These are phyloP conservation scores for Nitzschia sp. DNA, from an alignment of 108 stramenopile species.

Conservation along the genomic window DNA sequence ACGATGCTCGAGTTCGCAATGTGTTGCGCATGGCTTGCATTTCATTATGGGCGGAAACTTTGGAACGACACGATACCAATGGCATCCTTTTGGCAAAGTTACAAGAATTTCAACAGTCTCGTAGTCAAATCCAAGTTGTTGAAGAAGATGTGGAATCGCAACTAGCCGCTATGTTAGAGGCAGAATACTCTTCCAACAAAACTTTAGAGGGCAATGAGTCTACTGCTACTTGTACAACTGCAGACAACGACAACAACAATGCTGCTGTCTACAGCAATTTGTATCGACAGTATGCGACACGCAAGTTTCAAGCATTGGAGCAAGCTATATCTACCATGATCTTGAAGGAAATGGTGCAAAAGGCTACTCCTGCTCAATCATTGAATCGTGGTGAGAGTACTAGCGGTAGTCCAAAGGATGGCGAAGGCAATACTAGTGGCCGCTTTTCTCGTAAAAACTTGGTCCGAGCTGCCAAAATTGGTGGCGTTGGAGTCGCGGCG, in stretches of 20 bases:
- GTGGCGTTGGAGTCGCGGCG: conserved; percentile 56
- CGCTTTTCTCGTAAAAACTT: conserved; percentile 37
- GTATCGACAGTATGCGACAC: conserved; percentile 14
- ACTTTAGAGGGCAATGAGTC: not conserved
- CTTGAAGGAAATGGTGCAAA: not conserved
- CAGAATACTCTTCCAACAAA: not conserved
- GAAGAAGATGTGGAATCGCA: not conserved
- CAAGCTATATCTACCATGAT: conserved; percentile 25
- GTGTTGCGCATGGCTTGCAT: conserved; percentile 57
- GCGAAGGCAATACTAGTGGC: not conserved
- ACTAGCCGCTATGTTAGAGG: not conserved
- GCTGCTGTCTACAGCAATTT: not conserved
- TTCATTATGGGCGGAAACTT: conserved; percentile 31
- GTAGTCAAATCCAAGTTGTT: not conserved
- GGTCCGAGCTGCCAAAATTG: conserved; percentile 50
- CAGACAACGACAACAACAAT: not conserved
- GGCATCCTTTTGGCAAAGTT: not conserved
- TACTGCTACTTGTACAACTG: not conserved
- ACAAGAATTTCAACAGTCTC: not conserved
- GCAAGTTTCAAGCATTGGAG: conserved; percentile 29
- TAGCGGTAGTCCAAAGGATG: conserved; percentile 3
- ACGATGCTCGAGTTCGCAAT: conserved; percentile 60
- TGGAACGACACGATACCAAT: conserved; percentile 30
- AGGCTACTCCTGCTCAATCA: not conserved
- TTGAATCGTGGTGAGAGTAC: not conserved